Percentiles rank a stretch among this genome's conserved stretches.
phyloP scores from a whole-genome alignment of 2,329 filamentous ascomycete genomes.

The Botrytis aclada region DNA sequence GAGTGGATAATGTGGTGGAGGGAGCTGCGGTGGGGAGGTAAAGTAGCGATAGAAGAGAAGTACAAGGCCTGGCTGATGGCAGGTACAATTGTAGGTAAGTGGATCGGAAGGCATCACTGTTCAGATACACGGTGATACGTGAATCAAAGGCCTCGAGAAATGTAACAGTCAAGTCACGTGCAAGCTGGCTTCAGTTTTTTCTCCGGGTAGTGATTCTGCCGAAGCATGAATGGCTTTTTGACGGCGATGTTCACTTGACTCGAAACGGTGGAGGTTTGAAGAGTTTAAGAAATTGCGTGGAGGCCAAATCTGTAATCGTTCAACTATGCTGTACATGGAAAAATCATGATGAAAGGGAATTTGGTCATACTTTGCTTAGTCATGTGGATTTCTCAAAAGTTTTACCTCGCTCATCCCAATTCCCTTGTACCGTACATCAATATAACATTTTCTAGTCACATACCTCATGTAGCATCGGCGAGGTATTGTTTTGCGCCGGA shows the following conservation, averaged over 20 bases:
- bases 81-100: constrained; percentile 36
- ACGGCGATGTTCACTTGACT: neutral
- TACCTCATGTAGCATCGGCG: neutral
- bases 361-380: neutral
- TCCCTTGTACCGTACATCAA: neutral
- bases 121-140: neutral
- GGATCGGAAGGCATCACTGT: constrained; percentile 31
- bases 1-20: constrained; percentile 11
- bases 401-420: neutral
- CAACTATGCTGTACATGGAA: neutral
- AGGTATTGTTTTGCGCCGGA: neutral
- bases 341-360: neutral
- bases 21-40: constrained; percentile 29
- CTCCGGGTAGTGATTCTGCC: neutral
- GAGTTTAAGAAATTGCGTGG: neutral
- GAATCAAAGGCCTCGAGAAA: neutral
- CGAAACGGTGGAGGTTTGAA: accelerated
- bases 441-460: neutral
- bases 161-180: neutral
- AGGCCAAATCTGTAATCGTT: too few species aligned
- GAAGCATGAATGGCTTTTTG: neutral
- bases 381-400: neutral
- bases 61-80: constrained; percentile 29
- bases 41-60: constrained; percentile 40
- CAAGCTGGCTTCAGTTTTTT: neutral